These are phyloP conservation scores for Colletotrichum sansevieriae DNA, from an alignment of 2,329 filamentous ascomycete genomes.

Conservation along the genomic window DNA sequence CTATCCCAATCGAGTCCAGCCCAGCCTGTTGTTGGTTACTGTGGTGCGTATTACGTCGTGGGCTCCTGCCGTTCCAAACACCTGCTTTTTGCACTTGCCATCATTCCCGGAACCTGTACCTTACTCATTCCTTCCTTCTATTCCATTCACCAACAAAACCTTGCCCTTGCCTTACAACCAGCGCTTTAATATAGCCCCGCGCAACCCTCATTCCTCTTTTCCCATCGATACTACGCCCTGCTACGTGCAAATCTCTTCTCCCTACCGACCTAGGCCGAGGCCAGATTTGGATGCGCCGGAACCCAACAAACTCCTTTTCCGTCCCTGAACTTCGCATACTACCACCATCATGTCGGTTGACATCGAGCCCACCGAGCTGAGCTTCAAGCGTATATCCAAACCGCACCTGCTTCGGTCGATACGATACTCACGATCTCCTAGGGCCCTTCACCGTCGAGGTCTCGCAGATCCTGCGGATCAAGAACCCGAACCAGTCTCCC, in stretches of 20 bases:
- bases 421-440: constrained; percentile 49
- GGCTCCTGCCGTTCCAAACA: constrained; percentile 39
- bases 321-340: constrained; percentile 25
- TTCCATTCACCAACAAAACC: constrained; percentile 4
- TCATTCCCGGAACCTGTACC: constrained; percentile 13
- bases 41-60: constrained; percentile 41
- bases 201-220: constrained; percentile 37
- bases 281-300: constrained; percentile 34
- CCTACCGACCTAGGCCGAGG: constrained; percentile 12
- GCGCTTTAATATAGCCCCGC: constrained; percentile 36
- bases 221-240: constrained; percentile 12
- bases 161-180: constrained; percentile 29
- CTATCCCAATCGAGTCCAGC: constrained; percentile 37
- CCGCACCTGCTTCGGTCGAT: constrained; percentile 31
- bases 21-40: constrained; percentile 30
- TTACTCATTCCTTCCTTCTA: constrained; percentile 1
- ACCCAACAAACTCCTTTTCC: constrained; percentile 35
- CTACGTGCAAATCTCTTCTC: constrained; percentile 27
- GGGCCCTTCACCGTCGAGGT: constrained; percentile 78
- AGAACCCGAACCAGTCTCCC: constrained; percentile 72
- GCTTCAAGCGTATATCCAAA: constrained; percentile 85
- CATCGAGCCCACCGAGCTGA: constrained; percentile 90
- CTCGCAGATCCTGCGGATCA: constrained; percentile 73
- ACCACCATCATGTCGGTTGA: constrained; percentile 86
- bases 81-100: constrained; percentile 39